phyloP scores from a whole-genome alignment of 192 early-diverging fungal genomes.

The Rhizophagus clarus region DNA sequence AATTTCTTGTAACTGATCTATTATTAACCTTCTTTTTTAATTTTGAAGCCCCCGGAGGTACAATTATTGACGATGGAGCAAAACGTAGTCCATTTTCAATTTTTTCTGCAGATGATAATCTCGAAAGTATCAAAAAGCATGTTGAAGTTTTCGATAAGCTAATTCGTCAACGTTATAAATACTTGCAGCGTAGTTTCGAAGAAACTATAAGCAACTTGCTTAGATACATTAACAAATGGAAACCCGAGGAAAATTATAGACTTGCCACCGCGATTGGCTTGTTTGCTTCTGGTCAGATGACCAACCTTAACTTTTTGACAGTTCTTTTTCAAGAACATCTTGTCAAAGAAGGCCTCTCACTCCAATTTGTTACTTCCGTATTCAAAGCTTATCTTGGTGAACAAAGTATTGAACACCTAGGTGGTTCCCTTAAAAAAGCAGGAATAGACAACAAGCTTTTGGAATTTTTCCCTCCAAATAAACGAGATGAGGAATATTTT shows the following conservation, averaged over 20 bases:
- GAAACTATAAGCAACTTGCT: constrained; percentile 83
- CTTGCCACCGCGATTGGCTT: constrained; percentile 78
- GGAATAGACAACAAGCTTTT: constrained; percentile 75
- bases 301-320: constrained; percentile 71
- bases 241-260: constrained; percentile 74
- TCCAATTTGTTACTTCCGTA: constrained; percentile 82
- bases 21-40: not conserved
- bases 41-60: constrained; percentile 70
- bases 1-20: not conserved
- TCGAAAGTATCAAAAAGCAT: constrained; percentile 69
- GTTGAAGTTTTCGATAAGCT: constrained; percentile 88
- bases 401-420: constrained; percentile 78
- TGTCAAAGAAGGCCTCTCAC: constrained; percentile 86
- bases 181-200: constrained; percentile 84
- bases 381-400: constrained; percentile 80
- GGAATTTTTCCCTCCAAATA: constrained; percentile 92
- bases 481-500: constrained; percentile 86
- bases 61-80: constrained; percentile 75
- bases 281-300: constrained; percentile 68
- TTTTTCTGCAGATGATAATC: constrained; percentile 69
- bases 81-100: constrained; percentile 82
- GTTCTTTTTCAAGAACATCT: constrained; percentile 91
- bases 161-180: constrained; percentile 88
- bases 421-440: constrained; percentile 63
- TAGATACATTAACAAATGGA: constrained; percentile 90